phyloP scores from a whole-genome alignment of 1,139 yeast genomes.

The Scheffersomyces illinoinensis region DNA sequence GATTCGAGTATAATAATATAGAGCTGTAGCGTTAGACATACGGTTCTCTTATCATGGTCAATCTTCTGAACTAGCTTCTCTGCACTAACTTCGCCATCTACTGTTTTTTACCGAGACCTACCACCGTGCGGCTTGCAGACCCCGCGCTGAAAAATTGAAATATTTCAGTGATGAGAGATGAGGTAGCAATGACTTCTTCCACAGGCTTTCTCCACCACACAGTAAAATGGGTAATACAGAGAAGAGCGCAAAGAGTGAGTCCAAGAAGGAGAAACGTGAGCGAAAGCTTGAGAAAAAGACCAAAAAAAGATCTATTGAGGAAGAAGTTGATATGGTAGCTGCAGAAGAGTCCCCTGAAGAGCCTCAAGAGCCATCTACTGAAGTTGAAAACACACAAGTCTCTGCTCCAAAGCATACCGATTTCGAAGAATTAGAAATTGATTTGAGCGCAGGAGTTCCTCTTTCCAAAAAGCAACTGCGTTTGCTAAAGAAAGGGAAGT shows the following conservation, averaged over 20 bases:
- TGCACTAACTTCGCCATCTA: background rate
- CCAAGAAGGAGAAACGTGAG: conserved; percentile 28
- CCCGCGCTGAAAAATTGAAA: conserved; percentile 1
- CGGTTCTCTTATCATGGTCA: too few relatives aligned
- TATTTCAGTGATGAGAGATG: background rate
- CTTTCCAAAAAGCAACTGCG: conserved; percentile 91
- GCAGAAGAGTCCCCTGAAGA: background rate
- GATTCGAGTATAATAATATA: too few relatives aligned
- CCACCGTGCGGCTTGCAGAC: background rate
- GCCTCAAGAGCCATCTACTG: conserved; percentile 7
- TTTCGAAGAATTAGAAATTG: conserved; percentile 73
- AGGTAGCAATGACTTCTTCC: background rate
- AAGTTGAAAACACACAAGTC: conserved; percentile 20
- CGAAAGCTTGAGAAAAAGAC: conserved; percentile 24
- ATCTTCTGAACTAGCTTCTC: too few relatives aligned
- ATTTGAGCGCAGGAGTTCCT: conserved; percentile 75
- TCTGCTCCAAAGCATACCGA: conserved; percentile 10
- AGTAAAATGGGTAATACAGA: conserved; percentile 2
- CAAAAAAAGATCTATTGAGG: conserved; percentile 12
- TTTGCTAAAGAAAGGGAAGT: conserved; percentile 76
- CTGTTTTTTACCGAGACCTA: background rate
- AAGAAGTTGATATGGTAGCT: conserved; percentile 2
- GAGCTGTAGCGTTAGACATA: too few relatives aligned
- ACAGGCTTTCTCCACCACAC: background rate
- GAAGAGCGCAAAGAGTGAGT: conserved; percentile 16